Evolutionary conservation across 2,329 filamentous ascomycete genomes (phyloP), one percentile per base, ranked within the genome.

Genomic region (Blumeria graminis): DNA sequence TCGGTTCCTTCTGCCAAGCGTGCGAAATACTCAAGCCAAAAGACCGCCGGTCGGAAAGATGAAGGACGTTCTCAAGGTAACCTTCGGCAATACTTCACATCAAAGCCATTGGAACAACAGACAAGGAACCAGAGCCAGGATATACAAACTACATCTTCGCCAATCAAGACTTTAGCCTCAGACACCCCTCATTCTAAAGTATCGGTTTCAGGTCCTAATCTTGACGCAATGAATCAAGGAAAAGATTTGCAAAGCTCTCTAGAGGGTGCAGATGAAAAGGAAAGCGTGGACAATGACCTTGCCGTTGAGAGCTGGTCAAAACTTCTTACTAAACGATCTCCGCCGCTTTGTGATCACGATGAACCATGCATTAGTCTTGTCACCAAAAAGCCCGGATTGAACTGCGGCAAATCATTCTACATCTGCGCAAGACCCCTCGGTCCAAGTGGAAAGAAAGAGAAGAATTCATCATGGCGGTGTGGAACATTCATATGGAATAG

Each of bases 381-480:
- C 16, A 94, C 89, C 0, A 95, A 90, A 71, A 96, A 96, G 66
- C 75, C 86, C 0, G 92, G 92, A 1, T 71, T 86, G 60, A 98
- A 96, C 64, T 82, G 66, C 69, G 90, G 74, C 77, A 71, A 79
- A 38, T 77, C 76, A 0, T 82, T 82, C 64, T 82, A 77, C 66
- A 76, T 80, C 57, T 82, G 79, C 59, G 66, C 74, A 13, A 76
- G 82, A 43, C 92, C 92, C 3, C 70, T 96, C 1, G 90, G 88
- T 0, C 88, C 88, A 1, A 85, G 82, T 28, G 92, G 88, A 0
- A 78, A 83, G 62, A 92, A 92, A 66, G 89, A 94, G 68, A 83
- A 74, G 58, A 83, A 81, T 1, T 88, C 87, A 0, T 76, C 92
- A 65, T 95, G 89, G 86, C 78, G 86, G 46, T 96, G 90, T 68